These are phyloP conservation scores for Lolium multiflorum DNA, from an alignment of 176 grass and related monocot genomes.

Conservation along the genomic window DNA sequence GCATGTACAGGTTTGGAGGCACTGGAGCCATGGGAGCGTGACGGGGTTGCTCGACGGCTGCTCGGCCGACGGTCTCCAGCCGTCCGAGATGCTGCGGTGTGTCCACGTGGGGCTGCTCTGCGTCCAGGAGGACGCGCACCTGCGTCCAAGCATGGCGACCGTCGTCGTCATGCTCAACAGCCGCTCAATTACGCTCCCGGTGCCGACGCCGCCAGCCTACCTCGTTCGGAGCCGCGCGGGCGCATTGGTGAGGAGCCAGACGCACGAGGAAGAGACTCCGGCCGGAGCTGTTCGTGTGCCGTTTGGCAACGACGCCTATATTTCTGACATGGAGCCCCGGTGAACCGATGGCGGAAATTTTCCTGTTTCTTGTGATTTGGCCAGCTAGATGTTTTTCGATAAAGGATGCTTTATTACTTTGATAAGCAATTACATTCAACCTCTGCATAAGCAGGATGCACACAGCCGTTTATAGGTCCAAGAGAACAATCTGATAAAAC, in stretches of 20 bases:
- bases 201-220: slow-evolving; percentile 43
- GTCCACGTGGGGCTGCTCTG: slow-evolving; percentile 59
- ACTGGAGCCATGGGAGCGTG: slow-evolving; percentile 20
- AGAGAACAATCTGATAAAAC: too few relatives aligned
- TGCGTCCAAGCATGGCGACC: slow-evolving; percentile 47
- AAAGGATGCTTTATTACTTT: too few relatives aligned
- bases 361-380: too few relatives aligned
- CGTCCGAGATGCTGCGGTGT: slow-evolving; percentile 45
- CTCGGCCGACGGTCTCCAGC: background rate
- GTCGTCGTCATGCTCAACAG: slow-evolving; percentile 64
- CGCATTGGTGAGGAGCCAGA: background rate
- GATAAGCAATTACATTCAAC: too few relatives aligned
- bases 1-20: background rate
- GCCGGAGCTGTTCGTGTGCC: background rate
- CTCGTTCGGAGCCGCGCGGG: background rate
- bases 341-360: background rate
- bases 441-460: too few relatives aligned
- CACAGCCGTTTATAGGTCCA: too few relatives aligned
- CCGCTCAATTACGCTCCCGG: slow-evolving; percentile 41
- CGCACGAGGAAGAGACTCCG: background rate
- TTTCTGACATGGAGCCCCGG: slow-evolving; percentile 44
- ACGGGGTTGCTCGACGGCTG: background rate
- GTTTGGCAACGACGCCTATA: slow-evolving; percentile 25
- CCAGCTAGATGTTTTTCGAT: too few relatives aligned
- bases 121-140: slow-evolving; percentile 45